These are phyloP conservation scores for Circinella umbellata DNA, from an alignment of 371 early-diverging fungal genomes.

Conservation along the genomic window DNA sequence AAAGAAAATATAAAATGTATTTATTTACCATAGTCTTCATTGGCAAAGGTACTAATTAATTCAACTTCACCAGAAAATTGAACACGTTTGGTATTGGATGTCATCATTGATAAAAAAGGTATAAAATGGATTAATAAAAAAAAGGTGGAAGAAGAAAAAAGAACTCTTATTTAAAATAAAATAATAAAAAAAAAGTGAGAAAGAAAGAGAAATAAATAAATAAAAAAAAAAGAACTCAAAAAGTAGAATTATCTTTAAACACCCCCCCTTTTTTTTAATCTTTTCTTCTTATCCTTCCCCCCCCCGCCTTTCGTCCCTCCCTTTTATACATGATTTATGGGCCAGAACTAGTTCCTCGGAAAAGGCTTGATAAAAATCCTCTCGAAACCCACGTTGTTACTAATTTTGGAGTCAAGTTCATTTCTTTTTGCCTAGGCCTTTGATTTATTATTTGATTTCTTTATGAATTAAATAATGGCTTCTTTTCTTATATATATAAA, in stretches of 20 bases:
- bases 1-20: not conserved
- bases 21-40: slow-evolving; percentile 51
- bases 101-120: slow-evolving; percentile 1
- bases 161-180: not conserved
- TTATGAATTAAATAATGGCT: too few relatives aligned
- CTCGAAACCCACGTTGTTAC: not conserved
- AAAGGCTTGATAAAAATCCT: not conserved
- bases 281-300: too few relatives aligned
- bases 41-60: slow-evolving; percentile 46
- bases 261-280: too few relatives aligned
- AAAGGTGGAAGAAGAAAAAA: not conserved
- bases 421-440: not conserved
- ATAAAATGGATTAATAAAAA: not conserved
- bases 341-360: slow-evolving; percentile 1
- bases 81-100: slow-evolving; percentile 33
- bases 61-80: slow-evolving; percentile 49
- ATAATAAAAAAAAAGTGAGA: not conserved
- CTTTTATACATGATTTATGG: not conserved
- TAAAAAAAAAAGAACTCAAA: too few relatives aligned
- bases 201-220: not conserved
- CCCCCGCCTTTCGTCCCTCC: not conserved
- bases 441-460: too few relatives aligned
- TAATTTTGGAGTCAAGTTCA: too few relatives aligned
- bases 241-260: not conserved
- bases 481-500: too few relatives aligned